A percentile compares a stretch with the other conserved stretches of the same genome.
Conservation (phyloP, 2,329 filamentous ascomycete genomes). For the Erysiphe neolycopersici region DNA sequence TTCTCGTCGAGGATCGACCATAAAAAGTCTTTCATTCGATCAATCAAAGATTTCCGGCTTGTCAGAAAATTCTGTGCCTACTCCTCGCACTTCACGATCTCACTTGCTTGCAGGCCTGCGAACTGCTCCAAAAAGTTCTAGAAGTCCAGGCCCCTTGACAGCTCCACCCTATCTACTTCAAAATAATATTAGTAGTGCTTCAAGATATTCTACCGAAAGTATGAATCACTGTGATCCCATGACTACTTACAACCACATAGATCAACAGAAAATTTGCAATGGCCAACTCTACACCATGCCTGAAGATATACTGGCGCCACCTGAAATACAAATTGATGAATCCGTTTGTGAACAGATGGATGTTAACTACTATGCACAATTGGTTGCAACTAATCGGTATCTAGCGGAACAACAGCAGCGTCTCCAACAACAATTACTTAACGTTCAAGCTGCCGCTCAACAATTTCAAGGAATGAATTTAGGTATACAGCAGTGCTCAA, state of each 20-base stretch:
- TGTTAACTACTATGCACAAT: constrained; percentile 60
- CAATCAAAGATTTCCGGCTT: constrained; percentile 40
- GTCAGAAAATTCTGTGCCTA: constrained; percentile 42
- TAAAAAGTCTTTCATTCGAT: constrained; percentile 72
- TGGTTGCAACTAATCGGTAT: constrained; percentile 76
- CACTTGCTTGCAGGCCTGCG: constrained; percentile 81
- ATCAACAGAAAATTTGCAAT: constrained; percentile 17
- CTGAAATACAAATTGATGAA: constrained; percentile 47
- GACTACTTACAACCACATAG: constrained; percentile 10
- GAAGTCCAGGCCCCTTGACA: constrained; percentile 41
- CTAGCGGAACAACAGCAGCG: constrained; percentile 86
- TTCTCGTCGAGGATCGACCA: constrained; percentile 56
- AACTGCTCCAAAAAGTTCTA: constrained; percentile 74
- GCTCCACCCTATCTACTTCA: constrained; percentile 29
- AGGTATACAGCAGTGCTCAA: constrained; percentile 23
- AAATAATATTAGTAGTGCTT: constrained; percentile 9
- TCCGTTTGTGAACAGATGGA: constrained; percentile 52
- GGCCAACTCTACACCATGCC: constrained; percentile 38
- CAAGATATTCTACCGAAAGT: constrained; percentile 13
- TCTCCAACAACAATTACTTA: constrained; percentile 76
- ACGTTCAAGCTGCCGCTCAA: constrained; percentile 56
- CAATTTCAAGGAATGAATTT: constrained; percentile 58
- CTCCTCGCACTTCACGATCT: constrained; percentile 79
- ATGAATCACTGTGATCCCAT: constrained; percentile 12
- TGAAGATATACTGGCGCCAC: constrained; percentile 74